phyloP scores from a whole-genome alignment of 139 green algal genomes.

The Chloropicon primus region DNA sequence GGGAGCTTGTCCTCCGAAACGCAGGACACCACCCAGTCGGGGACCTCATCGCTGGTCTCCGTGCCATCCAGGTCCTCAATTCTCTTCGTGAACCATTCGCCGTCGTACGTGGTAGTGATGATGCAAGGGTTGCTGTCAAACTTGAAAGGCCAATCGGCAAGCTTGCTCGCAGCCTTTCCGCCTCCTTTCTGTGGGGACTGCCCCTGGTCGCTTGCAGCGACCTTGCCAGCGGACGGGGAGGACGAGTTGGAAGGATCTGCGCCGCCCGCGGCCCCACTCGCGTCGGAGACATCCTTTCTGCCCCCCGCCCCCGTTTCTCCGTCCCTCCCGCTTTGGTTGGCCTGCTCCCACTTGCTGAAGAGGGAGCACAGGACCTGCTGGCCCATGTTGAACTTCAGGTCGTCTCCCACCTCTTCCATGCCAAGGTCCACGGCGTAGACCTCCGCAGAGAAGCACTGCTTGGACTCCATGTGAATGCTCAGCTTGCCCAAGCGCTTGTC shows the following conservation, averaged over 20 bases:
- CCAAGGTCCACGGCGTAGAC: constrained; percentile 39
- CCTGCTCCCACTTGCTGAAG: constrained; percentile 32
- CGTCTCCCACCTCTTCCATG: constrained; percentile 10
- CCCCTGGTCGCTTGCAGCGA: background rate
- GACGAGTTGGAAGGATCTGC: background rate
- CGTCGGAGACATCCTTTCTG: background rate
- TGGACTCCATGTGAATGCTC: constrained; percentile 48
- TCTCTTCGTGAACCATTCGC: constrained; percentile 19
- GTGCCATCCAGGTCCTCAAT: constrained; percentile 17
- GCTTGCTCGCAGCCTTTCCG: background rate
- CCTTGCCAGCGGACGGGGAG: background rate
- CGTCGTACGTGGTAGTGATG: constrained; percentile 20
- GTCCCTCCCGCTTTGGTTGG: background rate
- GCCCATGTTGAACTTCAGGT: constrained; percentile 24
- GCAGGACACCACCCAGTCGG: constrained; percentile 55
- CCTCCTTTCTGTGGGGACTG: background rate
- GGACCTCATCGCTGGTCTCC: constrained; percentile 27
- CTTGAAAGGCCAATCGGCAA: background rate
- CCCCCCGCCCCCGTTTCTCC: background rate
- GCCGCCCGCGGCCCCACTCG: background rate
- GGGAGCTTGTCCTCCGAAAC: constrained; percentile 36
- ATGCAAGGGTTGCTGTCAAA: constrained; percentile 11
- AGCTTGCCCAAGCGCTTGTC: constrained; percentile 57
- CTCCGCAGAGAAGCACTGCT: constrained; percentile 64
- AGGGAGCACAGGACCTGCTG: constrained; percentile 45